Evolutionary conservation across 1,284 basidiomycete species (phyloP).

Genomic region (Athelia psychrophila): DNA sequence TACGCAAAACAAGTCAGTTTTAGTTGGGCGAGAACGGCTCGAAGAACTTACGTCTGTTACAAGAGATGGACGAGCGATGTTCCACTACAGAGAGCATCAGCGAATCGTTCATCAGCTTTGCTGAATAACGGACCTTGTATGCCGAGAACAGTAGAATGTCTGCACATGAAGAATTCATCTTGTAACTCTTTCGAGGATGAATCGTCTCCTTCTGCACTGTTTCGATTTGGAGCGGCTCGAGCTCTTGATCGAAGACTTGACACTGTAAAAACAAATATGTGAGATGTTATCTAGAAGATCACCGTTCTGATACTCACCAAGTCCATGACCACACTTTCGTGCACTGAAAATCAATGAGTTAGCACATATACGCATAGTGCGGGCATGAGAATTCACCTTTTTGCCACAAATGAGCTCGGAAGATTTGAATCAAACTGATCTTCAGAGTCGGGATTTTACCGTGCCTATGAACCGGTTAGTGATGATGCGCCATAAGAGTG

Average conservation of each 20-base stretch:
- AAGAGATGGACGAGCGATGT: conserved; percentile 94
- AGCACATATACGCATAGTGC: conserved; percentile 8
- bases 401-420: conserved; percentile 99
- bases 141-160: conserved; percentile 97
- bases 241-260: conserved; percentile 98
- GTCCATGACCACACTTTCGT: conserved; percentile 96
- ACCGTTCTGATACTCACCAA: conserved; percentile 66
- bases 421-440: conserved; percentile 98
- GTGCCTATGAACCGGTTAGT: conserved; percentile 60
- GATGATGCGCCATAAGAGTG: not conserved
- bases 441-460: conserved; percentile 98
- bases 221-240: conserved; percentile 98
- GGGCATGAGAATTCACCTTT: conserved; percentile 62
- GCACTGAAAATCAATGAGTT: conserved; percentile 42
- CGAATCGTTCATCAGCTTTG: not conserved
- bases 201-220: conserved; percentile 99
- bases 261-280: too few relatives aligned
- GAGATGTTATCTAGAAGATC: conserved; percentile 5
- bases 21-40: not conserved
- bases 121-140: conserved; percentile 63
- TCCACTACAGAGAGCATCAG: conserved; percentile 64
- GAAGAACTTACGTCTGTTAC: conserved; percentile 78
- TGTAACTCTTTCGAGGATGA: conserved; percentile 99
- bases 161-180: conserved; percentile 98
- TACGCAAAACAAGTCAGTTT: conserved; percentile 2